phyloP scores from a whole-genome alignment of 441 rosid species.

The Pelargonium citronellum region DNA sequence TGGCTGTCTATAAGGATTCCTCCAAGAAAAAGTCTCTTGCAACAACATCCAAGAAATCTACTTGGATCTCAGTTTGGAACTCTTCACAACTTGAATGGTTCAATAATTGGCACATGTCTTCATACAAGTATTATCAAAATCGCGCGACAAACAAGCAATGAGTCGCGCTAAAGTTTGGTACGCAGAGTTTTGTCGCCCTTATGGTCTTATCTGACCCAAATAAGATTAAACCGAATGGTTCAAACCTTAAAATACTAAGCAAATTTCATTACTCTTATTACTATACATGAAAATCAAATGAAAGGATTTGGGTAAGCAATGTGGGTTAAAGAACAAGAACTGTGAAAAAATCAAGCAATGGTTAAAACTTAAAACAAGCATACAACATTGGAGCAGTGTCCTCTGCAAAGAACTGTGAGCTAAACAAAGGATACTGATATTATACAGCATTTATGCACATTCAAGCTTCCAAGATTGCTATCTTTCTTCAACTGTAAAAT shows the following conservation, averaged over 20 bases:
- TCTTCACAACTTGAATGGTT: neutral
- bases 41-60: neutral
- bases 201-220: too few species aligned
- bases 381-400: too few species aligned
- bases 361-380: neutral
- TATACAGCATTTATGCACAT: neutral
- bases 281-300: neutral
- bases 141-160: too few species aligned
- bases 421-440: too few species aligned
- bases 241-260: neutral
- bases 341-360: neutral
- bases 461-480: slow-evolving; percentile 4
- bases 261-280: neutral
- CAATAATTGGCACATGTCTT: neutral
- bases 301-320: neutral
- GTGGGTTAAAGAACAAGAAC: neutral
- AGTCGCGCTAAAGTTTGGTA: too few species aligned
- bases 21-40: neutral
- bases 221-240: too few species aligned
- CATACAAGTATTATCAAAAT: too few species aligned
- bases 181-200: too few species aligned
- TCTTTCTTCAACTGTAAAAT: slow-evolving; percentile 33
- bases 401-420: too few species aligned
- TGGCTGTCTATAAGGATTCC: too few species aligned
- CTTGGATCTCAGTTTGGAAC: neutral